Conservation (phyloP, 2,329 filamentous ascomycete species). For the Penicillium sp. region DNA sequence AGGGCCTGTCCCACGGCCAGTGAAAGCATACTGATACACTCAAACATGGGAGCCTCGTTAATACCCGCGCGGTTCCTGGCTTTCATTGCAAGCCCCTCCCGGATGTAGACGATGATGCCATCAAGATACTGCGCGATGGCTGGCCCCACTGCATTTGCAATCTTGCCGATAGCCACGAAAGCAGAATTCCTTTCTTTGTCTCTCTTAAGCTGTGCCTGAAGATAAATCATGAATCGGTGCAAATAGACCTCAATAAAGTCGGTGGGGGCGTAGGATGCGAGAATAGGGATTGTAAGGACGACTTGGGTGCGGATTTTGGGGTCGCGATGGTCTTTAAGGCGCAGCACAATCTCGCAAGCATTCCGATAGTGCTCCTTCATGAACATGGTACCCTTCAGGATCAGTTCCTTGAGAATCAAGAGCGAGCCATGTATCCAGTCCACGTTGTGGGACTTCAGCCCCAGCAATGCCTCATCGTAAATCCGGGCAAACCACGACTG, state of each 20-base stretch:
- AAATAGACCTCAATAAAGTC: conserved; percentile 87
- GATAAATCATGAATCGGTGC: conserved; percentile 94
- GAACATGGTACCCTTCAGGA: conserved; percentile 96
- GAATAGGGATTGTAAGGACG: conserved; percentile 83
- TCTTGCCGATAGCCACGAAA: conserved; percentile 92
- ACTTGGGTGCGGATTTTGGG: conserved; percentile 83
- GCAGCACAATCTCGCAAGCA: conserved; percentile 86
- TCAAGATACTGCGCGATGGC: conserved; percentile 94
- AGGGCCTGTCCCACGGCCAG: conserved; percentile 93
- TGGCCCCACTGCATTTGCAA: conserved; percentile 93
- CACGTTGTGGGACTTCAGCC: conserved; percentile 75
- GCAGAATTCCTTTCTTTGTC: conserved; percentile 92
- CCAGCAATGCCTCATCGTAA: conserved; percentile 77
- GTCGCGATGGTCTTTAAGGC: conserved; percentile 90
- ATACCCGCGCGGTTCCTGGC: conserved; percentile 60
- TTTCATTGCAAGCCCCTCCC: conserved; percentile 82
- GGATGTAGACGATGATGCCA: conserved; percentile 87
- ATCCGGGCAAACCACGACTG: conserved; percentile 87
- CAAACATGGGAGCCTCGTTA: conserved; percentile 77
- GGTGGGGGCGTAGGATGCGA: conserved; percentile 86
- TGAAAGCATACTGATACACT: conserved; percentile 95
- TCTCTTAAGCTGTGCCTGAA: conserved; percentile 90
- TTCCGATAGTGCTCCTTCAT: conserved; percentile 95
- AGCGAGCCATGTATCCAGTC: conserved; percentile 94
- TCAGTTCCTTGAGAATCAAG: conserved; percentile 84